phyloP scores from a whole-genome alignment of 441 rosid species.

The Mallotus repandus region DNA sequence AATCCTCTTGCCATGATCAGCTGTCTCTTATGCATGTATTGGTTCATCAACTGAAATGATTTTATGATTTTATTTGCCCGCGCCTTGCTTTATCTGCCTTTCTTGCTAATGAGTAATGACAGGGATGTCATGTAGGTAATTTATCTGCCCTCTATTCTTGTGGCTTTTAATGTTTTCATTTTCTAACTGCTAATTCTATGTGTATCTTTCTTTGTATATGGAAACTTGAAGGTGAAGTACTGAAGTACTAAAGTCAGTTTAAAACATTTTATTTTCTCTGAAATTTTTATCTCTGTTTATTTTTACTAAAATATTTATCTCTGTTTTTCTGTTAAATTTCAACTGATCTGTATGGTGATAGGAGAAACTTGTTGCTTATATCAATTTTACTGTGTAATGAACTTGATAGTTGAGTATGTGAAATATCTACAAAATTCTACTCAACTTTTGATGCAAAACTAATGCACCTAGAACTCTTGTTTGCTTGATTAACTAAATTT shows the following conservation, averaged over 20 bases:
- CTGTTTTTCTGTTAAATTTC: too few relatives aligned
- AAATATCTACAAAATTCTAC: neutral
- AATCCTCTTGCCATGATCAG: neutral
- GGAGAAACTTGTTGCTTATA: too few relatives aligned
- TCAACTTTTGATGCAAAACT: constrained; percentile 6
- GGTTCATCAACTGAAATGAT: constrained; percentile 7
- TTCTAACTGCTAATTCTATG: too few relatives aligned
- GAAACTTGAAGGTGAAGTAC: too few relatives aligned
- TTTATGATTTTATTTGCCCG: neutral
- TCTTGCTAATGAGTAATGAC: neutral
- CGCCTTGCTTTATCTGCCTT: neutral
- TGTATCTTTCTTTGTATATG: too few relatives aligned
- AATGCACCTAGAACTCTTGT: neutral
- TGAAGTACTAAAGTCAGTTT: too few relatives aligned
- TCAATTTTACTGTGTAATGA: neutral
- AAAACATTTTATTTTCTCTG: too few relatives aligned
- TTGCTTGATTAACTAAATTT: neutral
- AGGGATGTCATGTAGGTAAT: neutral
- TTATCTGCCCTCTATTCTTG: too few relatives aligned
- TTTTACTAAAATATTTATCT: too few relatives aligned
- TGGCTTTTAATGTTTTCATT: too few relatives aligned
- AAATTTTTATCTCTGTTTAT: too few relatives aligned
- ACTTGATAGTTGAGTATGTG: neutral
- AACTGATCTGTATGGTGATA: too few relatives aligned
- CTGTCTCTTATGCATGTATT: neutral